Base-by-base conservation (phyloP, 768 basidiomycete genomes). In the Wakefieldia striispora region DNA sequence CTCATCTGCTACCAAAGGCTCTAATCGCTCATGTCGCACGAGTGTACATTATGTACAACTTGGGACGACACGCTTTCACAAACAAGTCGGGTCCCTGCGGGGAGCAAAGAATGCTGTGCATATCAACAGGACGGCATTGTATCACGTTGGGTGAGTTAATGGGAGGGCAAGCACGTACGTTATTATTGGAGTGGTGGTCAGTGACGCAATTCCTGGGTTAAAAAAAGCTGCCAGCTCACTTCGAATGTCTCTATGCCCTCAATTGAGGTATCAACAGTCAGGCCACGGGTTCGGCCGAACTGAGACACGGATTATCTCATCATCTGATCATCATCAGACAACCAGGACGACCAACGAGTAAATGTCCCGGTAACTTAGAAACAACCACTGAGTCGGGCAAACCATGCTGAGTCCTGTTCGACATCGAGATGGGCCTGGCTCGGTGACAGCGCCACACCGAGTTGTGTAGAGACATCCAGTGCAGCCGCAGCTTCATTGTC, bases 281-380 rank as follows among this genome's bases (percentile, higher is more conserved):
- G 6, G 23, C n/a, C n/a, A n/a, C n/a, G 26, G 27, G 9, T 33
- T 49, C 58, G 50, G 58, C 50, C 58, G 49, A 56, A 37, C 4
- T 11, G 36, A n/a, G 35, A 47, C 17, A 16, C 7, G 21, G 16
- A 39, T 53, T 47, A 48, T 39, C 36, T 40, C 31, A 47, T 27
- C 34, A 13, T 29, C n/a, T 36, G 45, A 56, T 34, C 4, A 39
- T 48, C 37, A 33, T n/a, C n/a, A n/a, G 31, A 33, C 31, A 14
- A 33, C 31, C 31, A 6, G 38, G 24, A 36, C 35, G 29, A 35
- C 43, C 35, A 38, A 42, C 26, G 31, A 24, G 29, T 12, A 4
- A 38, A 17, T 19, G 10, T 4, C 21, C 23, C 57, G 53, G 54
- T 53, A 33, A 45, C 53, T 49, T 60, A 47, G 42, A 46, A 27